Base-by-base conservation (phyloP, 306 rosid species). In the Begonia fuchsioides region DNA sequence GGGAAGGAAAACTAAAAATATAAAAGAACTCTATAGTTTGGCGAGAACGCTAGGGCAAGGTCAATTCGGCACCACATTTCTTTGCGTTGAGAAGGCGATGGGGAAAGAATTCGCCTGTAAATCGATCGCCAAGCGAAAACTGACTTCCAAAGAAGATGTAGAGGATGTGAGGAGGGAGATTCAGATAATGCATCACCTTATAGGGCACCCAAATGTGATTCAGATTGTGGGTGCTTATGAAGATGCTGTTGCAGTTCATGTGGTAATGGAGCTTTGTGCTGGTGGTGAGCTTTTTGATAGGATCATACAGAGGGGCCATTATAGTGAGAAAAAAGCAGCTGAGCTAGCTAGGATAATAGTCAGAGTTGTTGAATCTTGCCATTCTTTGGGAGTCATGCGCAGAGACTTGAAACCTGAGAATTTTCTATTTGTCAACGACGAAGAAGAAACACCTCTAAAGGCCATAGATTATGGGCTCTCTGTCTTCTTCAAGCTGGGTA, bases 1-100 rank as follows among this genome's bases (percentile, higher is more conserved):
- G n/a, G n/a, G n/a, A n/a, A n/a, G n/a, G 16, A 81, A 73, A 61
- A 76, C 87, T 0, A 82, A 52, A 11, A 84, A 84, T 50, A 59
- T 90, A 32, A 90, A 81, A 66, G 95, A 84, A 3, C 13, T 57
- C 9, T 84, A 59, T 47, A 81, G 79, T 17, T 40, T 40, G 44
- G 44, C 68, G 11, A 40, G n/a, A 12, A 40, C 2, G n/a, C 44
- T 40, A 1, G 44, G 44, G 12, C 44, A 40, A 40, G 44, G 44
- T 12, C 44, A 40, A 40, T 40, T 40, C n/a, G 44, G 44, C 9
- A 40, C 44, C 44, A 40, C 44, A 5, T 40, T 9, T 12, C 44
- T 40, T 12, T 40, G 44, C 44, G n/a, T 12, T 9, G 44, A 40
- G n/a, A 40, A 40, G n/a, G n/a, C 44, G 44, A 40, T 1, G 44